A percentile compares a stretch with the other conserved stretches of the same genome.
Conservation (phyloP, 1,284 basidiomycete species). For the Acaromyces ingoldii region DNA sequence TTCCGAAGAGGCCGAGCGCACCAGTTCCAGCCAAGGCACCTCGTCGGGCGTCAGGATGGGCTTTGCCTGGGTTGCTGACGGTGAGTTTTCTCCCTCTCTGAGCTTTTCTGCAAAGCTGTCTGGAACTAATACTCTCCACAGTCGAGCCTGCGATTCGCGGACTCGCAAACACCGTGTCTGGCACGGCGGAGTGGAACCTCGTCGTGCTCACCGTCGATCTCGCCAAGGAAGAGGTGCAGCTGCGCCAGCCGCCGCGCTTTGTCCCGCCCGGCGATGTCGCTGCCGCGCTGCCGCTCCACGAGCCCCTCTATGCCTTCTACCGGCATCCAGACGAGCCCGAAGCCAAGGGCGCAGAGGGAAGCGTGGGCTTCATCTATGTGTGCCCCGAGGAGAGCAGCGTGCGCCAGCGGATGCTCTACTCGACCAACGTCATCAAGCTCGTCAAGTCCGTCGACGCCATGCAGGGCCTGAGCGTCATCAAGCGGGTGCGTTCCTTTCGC, state of each 20-base stretch:
- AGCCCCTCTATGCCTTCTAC: slow-evolving; percentile 34
- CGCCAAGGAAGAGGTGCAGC: slow-evolving; percentile 4
- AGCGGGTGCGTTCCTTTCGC: slow-evolving; percentile 19
- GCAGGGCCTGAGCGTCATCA: slow-evolving; percentile 27
- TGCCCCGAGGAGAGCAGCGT: slow-evolving; percentile 31
- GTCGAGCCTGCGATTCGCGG: slow-evolving; percentile 26
- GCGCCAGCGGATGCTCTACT: slow-evolving; percentile 37
- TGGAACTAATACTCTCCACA: background rate
- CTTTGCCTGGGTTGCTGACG: background rate
- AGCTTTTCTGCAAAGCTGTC: background rate
- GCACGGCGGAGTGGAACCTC: slow-evolving; percentile 33
- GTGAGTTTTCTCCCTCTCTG: background rate
- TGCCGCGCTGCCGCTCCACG: slow-evolving; percentile 6
- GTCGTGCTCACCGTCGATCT: slow-evolving; percentile 32
- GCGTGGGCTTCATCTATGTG: slow-evolving; percentile 36
- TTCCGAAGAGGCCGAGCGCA: background rate
- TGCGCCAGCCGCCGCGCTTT: slow-evolving; percentile 1
- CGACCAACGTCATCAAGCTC: slow-evolving; percentile 26
- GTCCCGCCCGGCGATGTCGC: slow-evolving; percentile 3
- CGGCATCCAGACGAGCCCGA: slow-evolving; percentile 24
- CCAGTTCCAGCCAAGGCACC: background rate
- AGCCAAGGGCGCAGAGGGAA: background rate
- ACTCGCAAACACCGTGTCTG: slow-evolving; percentile 21
- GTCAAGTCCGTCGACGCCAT: slow-evolving; percentile 27
- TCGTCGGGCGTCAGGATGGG: background rate